phyloP scores from a whole-genome alignment of 306 rosid genomes.

The Rubus parviflorus region DNA sequence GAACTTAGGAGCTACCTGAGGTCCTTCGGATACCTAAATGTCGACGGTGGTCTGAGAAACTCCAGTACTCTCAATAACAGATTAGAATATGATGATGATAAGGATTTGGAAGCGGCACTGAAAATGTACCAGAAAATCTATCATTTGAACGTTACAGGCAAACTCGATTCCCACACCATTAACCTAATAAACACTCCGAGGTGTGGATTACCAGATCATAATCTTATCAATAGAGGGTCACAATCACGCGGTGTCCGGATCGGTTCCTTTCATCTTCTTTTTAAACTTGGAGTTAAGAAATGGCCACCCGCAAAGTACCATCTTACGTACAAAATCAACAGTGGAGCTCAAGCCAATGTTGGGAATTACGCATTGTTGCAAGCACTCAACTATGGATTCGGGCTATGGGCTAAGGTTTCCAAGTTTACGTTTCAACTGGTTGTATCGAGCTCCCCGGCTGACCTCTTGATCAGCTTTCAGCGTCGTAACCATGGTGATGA shows the following conservation, averaged over 20 bases:
- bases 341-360: neutral
- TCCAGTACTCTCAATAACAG: too few species aligned
- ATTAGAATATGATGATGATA: neutral
- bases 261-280: neutral
- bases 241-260: neutral
- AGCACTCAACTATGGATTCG: neutral
- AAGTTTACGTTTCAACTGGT: neutral
- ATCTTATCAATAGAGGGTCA: neutral
- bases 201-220: constrained; percentile 13
- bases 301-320: constrained; percentile 18
- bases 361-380: neutral
- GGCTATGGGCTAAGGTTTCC: neutral
- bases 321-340: constrained; percentile 3
- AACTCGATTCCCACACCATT: constrained; percentile 7
- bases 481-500: constrained; percentile 1
- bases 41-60: neutral
- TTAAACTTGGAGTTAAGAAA: neutral
- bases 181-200: neutral
- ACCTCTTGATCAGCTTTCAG: neutral
- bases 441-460: neutral
- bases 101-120: constrained; percentile 4
- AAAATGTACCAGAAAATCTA: neutral
- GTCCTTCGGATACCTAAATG: constrained; percentile 13
- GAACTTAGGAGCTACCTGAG: neutral
- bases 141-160: constrained; percentile 15